Base-by-base conservation (phyloP, 352 stramenopile genomes). In the Phytophthora tentaculata region DNA sequence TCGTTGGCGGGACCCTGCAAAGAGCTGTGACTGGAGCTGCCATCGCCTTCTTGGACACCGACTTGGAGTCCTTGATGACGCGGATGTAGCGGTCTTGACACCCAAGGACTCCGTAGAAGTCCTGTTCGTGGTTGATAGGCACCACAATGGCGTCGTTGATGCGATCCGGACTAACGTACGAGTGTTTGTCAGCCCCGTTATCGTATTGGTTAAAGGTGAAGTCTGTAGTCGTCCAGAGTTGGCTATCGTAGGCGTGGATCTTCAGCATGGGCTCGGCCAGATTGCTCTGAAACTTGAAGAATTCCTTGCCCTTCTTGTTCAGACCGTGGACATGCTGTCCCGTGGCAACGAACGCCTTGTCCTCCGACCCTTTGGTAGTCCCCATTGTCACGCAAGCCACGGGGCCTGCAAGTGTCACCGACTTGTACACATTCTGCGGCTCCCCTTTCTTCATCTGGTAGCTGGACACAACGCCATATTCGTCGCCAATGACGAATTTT, bases 211-310 rank as follows among this genome's bases (percentile, higher is more conserved):
- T 95, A 54, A 90, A 91, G 54, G 90, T 89, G 54, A 84, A 92
- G 60, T 95, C 86, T 1, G 83, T 94, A 5, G 78, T 75, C 14
- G 81, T 90, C 78, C 81, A 94, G 22, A 96, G 77, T 28, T 89
- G 84, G n/a, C 59, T 78, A 54, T 95, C 86, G 52, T 81, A 79
- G 22, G 75, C 77, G 61, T 86, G 66, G 26, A 95, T 80, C 61
- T 90, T 87, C 55, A 81, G 83, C 68, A 96, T 85, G 1, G 87
- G 75, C 64, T 96, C 89, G 35, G 81, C 81, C 26, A 96, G 62
- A 43, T 95, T 96, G 73, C 86, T 94, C 67, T 93, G 84, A 76
- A 95, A 94, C 67, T 83, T 90, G 71, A 92, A 93, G 57, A 93
- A 89, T 73, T 92, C 87, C 44, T 94, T 96, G 55, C 87, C 89